Percentiles rank a stretch among this genome's conserved stretches.
Conservation (phyloP, 495 filamentous ascomycete species). For the Talaromyces ruber region DNA sequence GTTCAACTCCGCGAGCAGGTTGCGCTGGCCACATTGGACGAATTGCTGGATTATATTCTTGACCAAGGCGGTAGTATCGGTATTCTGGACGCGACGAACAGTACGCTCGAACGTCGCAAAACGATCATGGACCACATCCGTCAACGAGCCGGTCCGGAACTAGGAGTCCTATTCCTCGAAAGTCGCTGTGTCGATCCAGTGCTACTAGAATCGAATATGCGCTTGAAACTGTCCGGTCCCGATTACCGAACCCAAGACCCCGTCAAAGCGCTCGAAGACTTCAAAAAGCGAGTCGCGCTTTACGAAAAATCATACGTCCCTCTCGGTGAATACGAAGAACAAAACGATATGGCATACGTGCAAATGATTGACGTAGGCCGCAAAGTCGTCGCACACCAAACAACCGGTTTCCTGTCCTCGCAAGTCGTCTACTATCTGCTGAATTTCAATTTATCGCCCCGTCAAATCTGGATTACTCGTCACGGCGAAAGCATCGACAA, state of each 20-base stretch:
- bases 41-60: conserved; percentile 81
- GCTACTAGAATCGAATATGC: conserved; percentile 93
- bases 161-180: conserved; percentile 90
- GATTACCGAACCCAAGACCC: conserved; percentile 95
- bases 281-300: conserved; percentile 85
- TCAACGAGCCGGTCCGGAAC: conserved; percentile 68
- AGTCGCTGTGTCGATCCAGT: conserved; percentile 77
- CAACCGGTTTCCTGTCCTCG: conserved; percentile 81
- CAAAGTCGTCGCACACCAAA: conserved; percentile 83
- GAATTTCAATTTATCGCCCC: conserved; percentile 90
- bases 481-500: conserved; percentile 86
- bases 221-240: conserved; percentile 90
- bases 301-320: conserved; percentile 92
- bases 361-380: conserved; percentile 96
- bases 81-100: conserved; percentile 97
- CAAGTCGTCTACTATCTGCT: conserved; percentile 88
- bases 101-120: conserved; percentile 77
- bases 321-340: conserved; percentile 84
- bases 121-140: conserved; percentile 77
- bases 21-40: conserved; percentile 85
- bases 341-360: conserved; percentile 81
- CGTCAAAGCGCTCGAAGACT: conserved; percentile 70
- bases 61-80: conserved; percentile 80
- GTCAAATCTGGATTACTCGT: conserved; percentile 96
- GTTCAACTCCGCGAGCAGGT: conserved; percentile 82